Percentiles rank a stretch among this genome's conserved stretches.
These are phyloP conservation scores for Irpex sp. DNA, from an alignment of 1,284 basidiomycete species.

Conservation along the genomic window DNA sequence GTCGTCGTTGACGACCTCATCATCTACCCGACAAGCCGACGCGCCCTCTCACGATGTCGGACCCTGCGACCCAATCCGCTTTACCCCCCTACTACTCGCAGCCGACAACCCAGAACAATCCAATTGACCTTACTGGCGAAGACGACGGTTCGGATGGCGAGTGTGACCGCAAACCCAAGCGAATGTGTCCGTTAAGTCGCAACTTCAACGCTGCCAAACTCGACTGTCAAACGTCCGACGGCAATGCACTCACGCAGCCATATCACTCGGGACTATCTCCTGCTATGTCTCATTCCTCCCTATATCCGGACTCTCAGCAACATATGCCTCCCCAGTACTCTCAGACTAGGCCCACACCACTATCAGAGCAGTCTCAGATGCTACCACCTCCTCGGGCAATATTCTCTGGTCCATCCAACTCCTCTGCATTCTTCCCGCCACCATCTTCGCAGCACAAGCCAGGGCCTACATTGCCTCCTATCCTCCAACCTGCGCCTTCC, in stretches of 20 bases:
- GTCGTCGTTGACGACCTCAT: slow-evolving; percentile 12
- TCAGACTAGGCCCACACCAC: slow-evolving; percentile 1
- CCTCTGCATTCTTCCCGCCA: slow-evolving; percentile 28
- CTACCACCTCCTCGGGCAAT: slow-evolving; percentile 7
- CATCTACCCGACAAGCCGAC: neutral
- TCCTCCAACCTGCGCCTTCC: neutral
- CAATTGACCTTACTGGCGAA: slow-evolving; percentile 31
- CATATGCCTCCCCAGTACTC: neutral
- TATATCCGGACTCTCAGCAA: slow-evolving; percentile 12
- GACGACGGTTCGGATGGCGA: slow-evolving; percentile 26
- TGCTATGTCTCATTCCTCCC: slow-evolving; percentile 26
- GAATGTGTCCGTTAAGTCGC: slow-evolving; percentile 20
- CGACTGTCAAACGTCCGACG: slow-evolving; percentile 6
- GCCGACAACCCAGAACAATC: slow-evolving; percentile 22
- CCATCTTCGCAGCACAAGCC: neutral
- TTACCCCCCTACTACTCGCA: slow-evolving; percentile 15
- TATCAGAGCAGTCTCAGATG: neutral
- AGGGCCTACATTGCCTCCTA: slow-evolving; percentile 13
- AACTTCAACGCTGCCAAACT: slow-evolving; percentile 23
- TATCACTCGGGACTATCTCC: slow-evolving; percentile 28
- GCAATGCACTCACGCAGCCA: slow-evolving; percentile 13
- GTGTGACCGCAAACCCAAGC: slow-evolving; percentile 24
- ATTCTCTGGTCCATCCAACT: slow-evolving; percentile 27
- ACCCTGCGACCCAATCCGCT: neutral
- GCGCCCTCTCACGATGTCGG: slow-evolving; percentile 2